These are phyloP conservation scores for Raphanus sativus DNA, from an alignment of 345 rosid genomes.

Conservation along the genomic window DNA sequence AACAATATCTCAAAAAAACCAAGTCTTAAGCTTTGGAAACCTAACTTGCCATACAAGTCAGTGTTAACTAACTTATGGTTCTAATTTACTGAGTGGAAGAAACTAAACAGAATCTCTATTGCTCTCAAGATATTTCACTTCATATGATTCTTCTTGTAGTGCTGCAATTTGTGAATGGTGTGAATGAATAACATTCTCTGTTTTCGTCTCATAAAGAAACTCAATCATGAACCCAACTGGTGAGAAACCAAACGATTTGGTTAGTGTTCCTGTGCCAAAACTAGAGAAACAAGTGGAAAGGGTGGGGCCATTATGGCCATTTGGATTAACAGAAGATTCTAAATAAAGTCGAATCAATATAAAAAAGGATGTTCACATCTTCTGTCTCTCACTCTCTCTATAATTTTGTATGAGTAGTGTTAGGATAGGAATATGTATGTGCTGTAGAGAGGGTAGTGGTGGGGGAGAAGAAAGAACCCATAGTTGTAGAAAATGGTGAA, in stretches of 20 bases:
- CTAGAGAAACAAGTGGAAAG: not conserved
- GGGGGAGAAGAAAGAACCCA: not conserved
- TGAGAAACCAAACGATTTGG: slow-evolving; percentile 21
- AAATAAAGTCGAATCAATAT: not conserved
- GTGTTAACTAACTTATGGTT: slow-evolving; percentile 5
- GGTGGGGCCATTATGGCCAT: slow-evolving; percentile 11
- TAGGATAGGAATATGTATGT: not conserved
- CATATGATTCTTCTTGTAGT: not conserved
- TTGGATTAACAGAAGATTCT: not conserved
- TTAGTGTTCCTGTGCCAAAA: slow-evolving; percentile 11
- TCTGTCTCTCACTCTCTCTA: not conserved
- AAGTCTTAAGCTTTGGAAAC: not conserved
- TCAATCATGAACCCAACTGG: slow-evolving; percentile 12
- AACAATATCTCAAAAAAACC: not conserved
- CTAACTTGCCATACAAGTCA: not conserved
- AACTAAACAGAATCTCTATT: slow-evolving; percentile 4
- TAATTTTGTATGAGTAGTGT: not conserved
- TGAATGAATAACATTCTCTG: slow-evolving; percentile 22
- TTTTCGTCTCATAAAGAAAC: not conserved
- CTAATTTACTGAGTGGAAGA: not conserved
- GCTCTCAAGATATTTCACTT: slow-evolving; percentile 18
- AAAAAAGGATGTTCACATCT: not conserved
- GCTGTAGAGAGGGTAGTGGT: not conserved
- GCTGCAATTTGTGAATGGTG: slow-evolving; percentile 7
- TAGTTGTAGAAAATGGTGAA: not conserved